phyloP scores from a whole-genome alignment of 2,329 filamentous ascomycete genomes.

The Trematosphaeria pertusa region DNA sequence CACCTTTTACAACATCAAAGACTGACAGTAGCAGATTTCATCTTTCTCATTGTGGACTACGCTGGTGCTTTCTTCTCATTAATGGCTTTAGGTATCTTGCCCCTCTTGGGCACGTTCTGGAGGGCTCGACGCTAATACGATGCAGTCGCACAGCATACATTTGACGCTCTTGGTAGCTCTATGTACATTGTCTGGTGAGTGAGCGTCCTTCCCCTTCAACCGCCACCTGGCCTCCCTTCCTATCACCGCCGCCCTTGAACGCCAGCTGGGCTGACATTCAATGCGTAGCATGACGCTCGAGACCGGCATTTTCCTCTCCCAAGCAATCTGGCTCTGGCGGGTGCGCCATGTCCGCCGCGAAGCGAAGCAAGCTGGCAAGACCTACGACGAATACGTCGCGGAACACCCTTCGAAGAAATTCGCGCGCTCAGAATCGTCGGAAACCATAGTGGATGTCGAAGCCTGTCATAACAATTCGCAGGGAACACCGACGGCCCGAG shows the following conservation, averaged over 20 bases:
- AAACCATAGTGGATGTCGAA: slow-evolving; percentile 38
- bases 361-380: slow-evolving; percentile 60
- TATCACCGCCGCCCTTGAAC: no score
- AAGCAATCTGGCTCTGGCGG: slow-evolving; percentile 65
- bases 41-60: slow-evolving; percentile 68
- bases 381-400: slow-evolving; percentile 61
- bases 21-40: slow-evolving; percentile 50
- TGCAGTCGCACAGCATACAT: slow-evolving; percentile 64
- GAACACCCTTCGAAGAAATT: slow-evolving; percentile 32
- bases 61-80: slow-evolving; percentile 69
- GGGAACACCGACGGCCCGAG: slow-evolving; percentile 8
- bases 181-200: slow-evolving; percentile 67
- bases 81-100: slow-evolving; percentile 63
- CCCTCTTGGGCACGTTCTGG: neutral
- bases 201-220: neutral
- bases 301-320: slow-evolving; percentile 65
- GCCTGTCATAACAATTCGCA: slow-evolving; percentile 15
- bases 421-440: slow-evolving; percentile 26
- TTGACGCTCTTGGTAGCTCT: slow-evolving; percentile 67
- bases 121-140: no score
- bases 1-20: slow-evolving; percentile 3
- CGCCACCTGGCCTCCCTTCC: no score
- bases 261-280: no score
- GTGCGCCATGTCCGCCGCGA: slow-evolving; percentile 60
- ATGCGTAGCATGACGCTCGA: slow-evolving; percentile 66